phyloP scores from a whole-genome alignment of 768 basidiomycete species.

The Dentipellis fragilis region DNA sequence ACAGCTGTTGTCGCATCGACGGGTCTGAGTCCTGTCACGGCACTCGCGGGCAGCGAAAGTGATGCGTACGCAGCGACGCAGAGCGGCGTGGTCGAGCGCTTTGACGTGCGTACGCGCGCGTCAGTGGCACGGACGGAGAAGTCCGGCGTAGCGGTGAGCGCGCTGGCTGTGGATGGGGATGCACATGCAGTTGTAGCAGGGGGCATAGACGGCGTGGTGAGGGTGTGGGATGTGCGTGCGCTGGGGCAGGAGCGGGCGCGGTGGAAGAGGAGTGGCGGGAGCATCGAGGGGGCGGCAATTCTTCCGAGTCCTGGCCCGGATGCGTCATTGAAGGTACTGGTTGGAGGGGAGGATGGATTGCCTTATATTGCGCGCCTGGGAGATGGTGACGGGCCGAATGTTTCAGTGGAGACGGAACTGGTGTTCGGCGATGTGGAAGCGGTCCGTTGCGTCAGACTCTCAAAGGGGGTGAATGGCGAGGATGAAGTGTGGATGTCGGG shows the following conservation, averaged over 20 bases:
- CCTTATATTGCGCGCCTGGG: constrained; percentile 9
- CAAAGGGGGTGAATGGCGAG: background rate
- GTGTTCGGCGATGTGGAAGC: constrained; percentile 15
- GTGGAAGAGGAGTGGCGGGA: constrained; percentile 9
- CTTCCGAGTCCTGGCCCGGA: background rate
- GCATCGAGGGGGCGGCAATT: constrained; percentile 3
- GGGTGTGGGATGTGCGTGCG: constrained; percentile 7
- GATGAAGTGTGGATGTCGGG: constrained; percentile 8
- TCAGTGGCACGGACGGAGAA: background rate
- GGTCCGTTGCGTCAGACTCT: constrained; percentile 3
- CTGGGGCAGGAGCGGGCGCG: background rate
- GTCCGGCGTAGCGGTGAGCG: background rate
- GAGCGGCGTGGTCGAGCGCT: constrained; percentile 2
- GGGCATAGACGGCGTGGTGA: constrained; percentile 3
- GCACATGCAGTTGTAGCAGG: constrained; percentile 7
- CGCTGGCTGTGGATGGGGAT: constrained; percentile 4
- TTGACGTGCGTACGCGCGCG: constrained; percentile 7
- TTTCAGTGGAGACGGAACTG: constrained; percentile 5
- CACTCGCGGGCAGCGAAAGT: background rate
- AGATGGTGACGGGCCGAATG: background rate
- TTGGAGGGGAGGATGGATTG: constrained; percentile 14
- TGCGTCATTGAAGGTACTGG: constrained; percentile 2
- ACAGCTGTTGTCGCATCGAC: constrained; percentile 1
- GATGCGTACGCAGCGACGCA: constrained; percentile 8
- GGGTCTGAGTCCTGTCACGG: background rate